Base-by-base conservation (phyloP, 106 monocot species). In the Allium sativum region DNA sequence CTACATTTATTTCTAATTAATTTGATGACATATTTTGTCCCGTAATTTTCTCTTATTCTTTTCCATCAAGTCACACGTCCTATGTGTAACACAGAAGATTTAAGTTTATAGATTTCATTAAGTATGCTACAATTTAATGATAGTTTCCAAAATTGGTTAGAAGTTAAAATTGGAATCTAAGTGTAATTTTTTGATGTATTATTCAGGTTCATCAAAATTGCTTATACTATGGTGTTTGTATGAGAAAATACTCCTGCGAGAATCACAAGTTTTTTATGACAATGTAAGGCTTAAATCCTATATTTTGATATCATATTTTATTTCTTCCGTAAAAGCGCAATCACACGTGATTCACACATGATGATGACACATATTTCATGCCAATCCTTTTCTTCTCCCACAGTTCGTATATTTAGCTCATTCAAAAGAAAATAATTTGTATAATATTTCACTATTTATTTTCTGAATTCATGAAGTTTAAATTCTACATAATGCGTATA, bases 261-360 rank as follows among this genome's bases (percentile, higher is more conserved):
- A 72, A 82, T 44, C 88, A 87, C 84, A 93, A 82, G 46, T 88
- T 93, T 66, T 93, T 82, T 52, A 93, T 59, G 88, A 93, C 66
- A 68, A 88, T 80, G 93, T 88, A 74, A 77, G 82, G n/a, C 15
- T 58, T 44, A 31, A 31, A 31, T 31, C 31, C 31, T 31, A 31
- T 31, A 31, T 31, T 31, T 31, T 31, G 31, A 31, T 31, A 31
- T 31, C 2, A 31, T 31, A 31, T 31, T 31, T 31, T 31, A 1
- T 3, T 1, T 31, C 1, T 31, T 31, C 31, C 3, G 31, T 1
- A 3, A 31, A 1, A 31, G 1, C 31, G 1, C 1, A 1, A 31
- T 3, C 3, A 1, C 3, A 31, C 31, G n/a, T n/a, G n/a, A n/a
- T n/a, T n/a, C n/a, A n/a, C n/a, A n/a, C n/a, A n/a, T n/a, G n/a